A percentile compares a stretch with the other conserved stretches of the same genome.
phyloP scores from a whole-genome alignment of 768 basidiomycete genomes.

The Pulveroboletus ravenelii region DNA sequence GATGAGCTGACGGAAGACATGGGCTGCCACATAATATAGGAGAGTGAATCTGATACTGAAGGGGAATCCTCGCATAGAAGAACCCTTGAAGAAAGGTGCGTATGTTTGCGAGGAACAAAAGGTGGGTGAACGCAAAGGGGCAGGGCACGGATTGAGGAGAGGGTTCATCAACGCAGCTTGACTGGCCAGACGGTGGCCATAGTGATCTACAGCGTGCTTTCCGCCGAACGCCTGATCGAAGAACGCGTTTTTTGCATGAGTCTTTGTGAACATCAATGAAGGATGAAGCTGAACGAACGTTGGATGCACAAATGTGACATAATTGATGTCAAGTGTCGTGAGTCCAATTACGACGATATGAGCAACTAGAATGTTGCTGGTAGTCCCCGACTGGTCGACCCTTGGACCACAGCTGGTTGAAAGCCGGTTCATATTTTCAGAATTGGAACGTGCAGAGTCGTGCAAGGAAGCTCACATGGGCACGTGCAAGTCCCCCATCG shows the following conservation, averaged over 20 bases:
- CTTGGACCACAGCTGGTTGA: too few species aligned
- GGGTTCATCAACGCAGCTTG: background rate
- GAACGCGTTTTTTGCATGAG: constrained; percentile 20
- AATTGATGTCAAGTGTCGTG: background rate
- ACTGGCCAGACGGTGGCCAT: background rate
- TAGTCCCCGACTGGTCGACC: background rate
- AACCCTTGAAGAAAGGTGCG: background rate
- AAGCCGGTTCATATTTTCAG: too few species aligned
- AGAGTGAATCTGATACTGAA: constrained; percentile 6
- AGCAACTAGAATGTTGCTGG: background rate
- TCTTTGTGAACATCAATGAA: constrained; percentile 12
- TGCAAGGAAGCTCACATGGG: too few species aligned
- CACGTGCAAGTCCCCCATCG: background rate
- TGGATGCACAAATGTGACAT: background rate
- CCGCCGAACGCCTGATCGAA: background rate
- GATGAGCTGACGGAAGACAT: background rate
- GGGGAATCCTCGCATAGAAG: background rate
- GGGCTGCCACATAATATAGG: background rate
- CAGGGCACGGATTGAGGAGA: constrained; percentile 3
- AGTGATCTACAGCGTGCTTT: constrained; percentile 10
- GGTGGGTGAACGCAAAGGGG: constrained; percentile 1
- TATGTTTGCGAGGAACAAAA: background rate
- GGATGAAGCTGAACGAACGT: background rate
- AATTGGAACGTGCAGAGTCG: too few species aligned
- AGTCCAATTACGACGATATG: background rate